Base-by-base conservation (phyloP, 129 eudicot species). In the Escallonia rubra region DNA sequence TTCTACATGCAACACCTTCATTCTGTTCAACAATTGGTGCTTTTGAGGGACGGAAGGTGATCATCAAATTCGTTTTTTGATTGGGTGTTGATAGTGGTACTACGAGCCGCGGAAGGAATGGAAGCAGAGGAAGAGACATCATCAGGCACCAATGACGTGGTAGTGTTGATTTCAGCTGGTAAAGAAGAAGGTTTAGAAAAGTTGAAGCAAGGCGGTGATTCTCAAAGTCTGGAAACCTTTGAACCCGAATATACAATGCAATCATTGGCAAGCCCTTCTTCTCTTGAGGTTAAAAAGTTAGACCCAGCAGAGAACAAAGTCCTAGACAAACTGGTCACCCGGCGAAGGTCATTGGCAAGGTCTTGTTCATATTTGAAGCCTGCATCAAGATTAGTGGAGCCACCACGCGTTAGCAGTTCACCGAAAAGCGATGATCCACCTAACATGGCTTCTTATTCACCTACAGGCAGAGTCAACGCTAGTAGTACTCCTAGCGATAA, bases 381-480 rank as follows among this genome's bases (percentile, higher is more conserved):
- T 11, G 82, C 82, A 76, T 82, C 91, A 64, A 70, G 91, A 67
- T 43, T 85, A 53, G 64, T 63, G 57, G 87, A 85, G 67, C 87
- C 87, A 40, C 48, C 76, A 15, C 51, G 68, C 65, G 73, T 80
- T 13, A 68, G 61, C 72, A 73, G 13, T 59, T 13, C 58, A 11
- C 14, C 67, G 73, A 61, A 60, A 23, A 49, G 61, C 12, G 74
- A 6, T 9, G 67, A 70, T 70, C 47, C 76, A 42, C 74, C 76
- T 16, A 16, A 42, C 15, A 77, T 43, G 41, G 80, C 57, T 0
- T 23, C 34, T 23, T 23, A 23, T 41, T 70, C 86, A 53, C 79
- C 90, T 61, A 61, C 65, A n/a, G 57, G 52, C 23, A 73, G 62
- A 43, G 38, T 45, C 16, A 48, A 10, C 3, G 39, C 53, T 38